phyloP scores from a whole-genome alignment of 2,329 filamentous ascomycete species.

The Pseudocercospora fuligena region DNA sequence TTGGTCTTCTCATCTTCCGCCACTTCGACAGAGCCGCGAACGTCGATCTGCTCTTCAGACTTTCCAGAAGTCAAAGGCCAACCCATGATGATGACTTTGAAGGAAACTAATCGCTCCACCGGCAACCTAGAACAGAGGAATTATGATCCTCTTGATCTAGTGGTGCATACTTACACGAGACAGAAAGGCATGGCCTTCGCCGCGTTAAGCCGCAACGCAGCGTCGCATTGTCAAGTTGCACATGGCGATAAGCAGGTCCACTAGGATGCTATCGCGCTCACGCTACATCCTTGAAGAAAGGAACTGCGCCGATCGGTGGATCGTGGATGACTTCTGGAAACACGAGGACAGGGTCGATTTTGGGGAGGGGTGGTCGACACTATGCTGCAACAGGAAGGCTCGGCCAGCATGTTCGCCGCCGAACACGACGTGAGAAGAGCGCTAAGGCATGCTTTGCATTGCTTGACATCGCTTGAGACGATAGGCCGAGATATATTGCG shows the following conservation, averaged over 20 bases:
- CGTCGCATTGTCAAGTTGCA: slow-evolving; percentile 3
- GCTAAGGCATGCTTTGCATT: background rate
- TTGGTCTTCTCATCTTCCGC: slow-evolving; percentile 6
- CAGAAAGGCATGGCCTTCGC: background rate
- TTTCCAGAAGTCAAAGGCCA: background rate
- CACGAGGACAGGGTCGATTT: background rate
- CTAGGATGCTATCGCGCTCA: background rate
- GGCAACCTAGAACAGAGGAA: background rate
- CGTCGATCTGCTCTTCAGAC: background rate
- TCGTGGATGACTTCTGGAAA: background rate
- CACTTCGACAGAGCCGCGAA: slow-evolving; percentile 5
- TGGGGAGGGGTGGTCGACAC: background rate
- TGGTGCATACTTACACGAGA: background rate
- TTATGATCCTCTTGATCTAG: background rate
- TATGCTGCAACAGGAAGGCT: background rate
- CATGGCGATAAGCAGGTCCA: slow-evolving; percentile 4
- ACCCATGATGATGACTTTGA: background rate
- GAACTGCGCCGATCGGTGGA: background rate
- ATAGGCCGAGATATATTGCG: background rate
- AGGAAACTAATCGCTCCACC: background rate
- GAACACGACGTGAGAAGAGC: background rate
- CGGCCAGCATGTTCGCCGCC: background rate
- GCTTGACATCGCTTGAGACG: background rate
- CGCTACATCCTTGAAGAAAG: background rate
- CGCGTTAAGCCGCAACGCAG: background rate